Conservation (phyloP, 768 basidiomycete species). For the Chiua virens region DNA sequence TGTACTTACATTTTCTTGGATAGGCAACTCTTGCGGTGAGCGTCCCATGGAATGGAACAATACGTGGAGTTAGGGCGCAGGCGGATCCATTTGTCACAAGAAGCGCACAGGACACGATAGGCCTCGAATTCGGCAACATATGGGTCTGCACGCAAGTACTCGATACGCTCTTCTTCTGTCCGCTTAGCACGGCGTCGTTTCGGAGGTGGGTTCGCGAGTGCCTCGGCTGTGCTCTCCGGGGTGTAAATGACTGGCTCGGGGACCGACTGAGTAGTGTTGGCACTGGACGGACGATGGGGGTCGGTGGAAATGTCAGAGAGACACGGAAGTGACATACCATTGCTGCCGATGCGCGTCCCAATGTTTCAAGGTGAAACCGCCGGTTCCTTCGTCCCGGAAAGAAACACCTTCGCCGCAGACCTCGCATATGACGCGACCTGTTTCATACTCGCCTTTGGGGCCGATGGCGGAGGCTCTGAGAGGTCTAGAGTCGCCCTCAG, state of each 20-base stretch:
- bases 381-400: constrained; percentile 63
- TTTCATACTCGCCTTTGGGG: constrained; percentile 57
- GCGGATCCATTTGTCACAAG: constrained; percentile 84
- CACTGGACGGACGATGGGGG: constrained; percentile 19
- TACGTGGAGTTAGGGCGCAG: constrained; percentile 85
- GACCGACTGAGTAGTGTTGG: constrained; percentile 31
- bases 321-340: constrained; percentile 45
- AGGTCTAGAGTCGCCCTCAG: constrained; percentile 12
- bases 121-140: constrained; percentile 82
- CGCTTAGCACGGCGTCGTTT: constrained; percentile 75
- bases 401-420: constrained; percentile 60
- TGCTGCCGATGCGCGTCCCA: constrained; percentile 66
- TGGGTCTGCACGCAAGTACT: constrained; percentile 67
- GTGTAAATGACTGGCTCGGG: constrained; percentile 42
- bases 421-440: constrained; percentile 65
- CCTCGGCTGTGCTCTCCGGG: constrained; percentile 41
- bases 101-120: constrained; percentile 75
- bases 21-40: constrained; percentile 79
- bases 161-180: constrained; percentile 75
- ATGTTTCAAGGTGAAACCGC: constrained; percentile 63
- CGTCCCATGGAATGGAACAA: constrained; percentile 88
- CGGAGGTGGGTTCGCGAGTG: constrained; percentile 46
- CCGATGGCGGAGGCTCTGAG: too few relatives aligned
- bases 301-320: constrained; percentile 5
- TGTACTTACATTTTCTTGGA: constrained; percentile 68